These are phyloP conservation scores for Dendrostoma leiphaemia DNA, from an alignment of 2,329 filamentous ascomycete genomes.

Conservation along the genomic window DNA sequence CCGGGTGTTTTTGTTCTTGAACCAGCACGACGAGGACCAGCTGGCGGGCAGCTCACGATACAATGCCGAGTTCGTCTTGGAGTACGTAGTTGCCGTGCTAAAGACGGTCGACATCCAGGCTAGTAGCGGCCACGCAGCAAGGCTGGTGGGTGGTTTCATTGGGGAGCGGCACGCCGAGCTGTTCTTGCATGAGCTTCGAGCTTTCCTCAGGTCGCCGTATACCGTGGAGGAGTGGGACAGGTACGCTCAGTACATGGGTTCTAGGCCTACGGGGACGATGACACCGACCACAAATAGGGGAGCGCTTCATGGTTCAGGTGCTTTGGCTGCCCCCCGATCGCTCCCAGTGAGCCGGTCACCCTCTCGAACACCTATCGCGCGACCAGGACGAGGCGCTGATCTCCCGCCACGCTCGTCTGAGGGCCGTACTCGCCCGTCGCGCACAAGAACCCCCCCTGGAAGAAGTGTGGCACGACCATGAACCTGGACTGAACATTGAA, in stretches of 20 bases:
- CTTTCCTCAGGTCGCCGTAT: constrained; percentile 81
- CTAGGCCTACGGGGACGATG: too few species aligned
- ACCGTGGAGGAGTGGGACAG: constrained; percentile 74
- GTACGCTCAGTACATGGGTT: constrained; percentile 75
- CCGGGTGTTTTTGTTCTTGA: constrained; percentile 74
- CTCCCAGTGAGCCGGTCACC: too few species aligned
- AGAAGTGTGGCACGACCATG: too few species aligned
- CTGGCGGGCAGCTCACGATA: constrained; percentile 33
- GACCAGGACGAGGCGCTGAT: too few species aligned
- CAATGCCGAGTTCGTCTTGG: constrained; percentile 80
- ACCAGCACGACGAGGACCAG: constrained; percentile 25
- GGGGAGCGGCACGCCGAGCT: constrained; percentile 70
- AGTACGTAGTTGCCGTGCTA: constrained; percentile 81
- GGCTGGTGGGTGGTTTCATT: constrained; percentile 75
- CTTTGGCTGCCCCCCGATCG: too few species aligned
- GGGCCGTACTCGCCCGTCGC: too few species aligned
- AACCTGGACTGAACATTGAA: too few species aligned
- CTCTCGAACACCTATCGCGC: too few species aligned
- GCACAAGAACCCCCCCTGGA: too few species aligned
- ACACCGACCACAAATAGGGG: too few species aligned
- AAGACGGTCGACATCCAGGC: constrained; percentile 81
- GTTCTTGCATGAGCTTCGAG: constrained; percentile 81
- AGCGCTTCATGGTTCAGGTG: too few species aligned
- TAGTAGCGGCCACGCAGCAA: constrained; percentile 74
- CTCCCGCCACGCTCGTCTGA: too few species aligned